Evolutionary conservation across 257 asterid species (phyloP), one percentile per base, ranked within the genome.

Genomic region (Petunia secreta): DNA sequence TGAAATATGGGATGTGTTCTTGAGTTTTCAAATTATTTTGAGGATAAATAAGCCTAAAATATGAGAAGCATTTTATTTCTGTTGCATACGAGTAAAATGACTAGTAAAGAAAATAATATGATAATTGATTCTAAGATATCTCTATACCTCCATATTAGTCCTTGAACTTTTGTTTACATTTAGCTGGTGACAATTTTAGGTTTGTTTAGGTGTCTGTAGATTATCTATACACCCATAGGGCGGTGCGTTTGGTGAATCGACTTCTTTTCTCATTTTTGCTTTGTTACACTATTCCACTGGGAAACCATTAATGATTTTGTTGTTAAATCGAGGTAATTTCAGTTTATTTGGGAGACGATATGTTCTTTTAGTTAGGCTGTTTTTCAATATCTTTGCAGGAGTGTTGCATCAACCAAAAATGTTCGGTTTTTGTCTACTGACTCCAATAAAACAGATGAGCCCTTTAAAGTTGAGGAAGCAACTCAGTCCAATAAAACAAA

Each of bases 381-480:
- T 5, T 74, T 79, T 43, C 62, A n/a, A 25, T 46, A 0, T 73
- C 38, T 69, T 48, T 69, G 62, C 90, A 83, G 89, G 84, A 75
- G 87, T 76, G 63, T 83, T 66, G 77, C 87, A 4, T 77, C 89
- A 48, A 73, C 89, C 3, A 83, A 84, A 89, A 88, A 86, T 85
- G 88, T 83, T 43, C 87, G 95, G n/a, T 84, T 84, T 82, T 75
- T 91, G 78, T 87, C 91, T 80, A 78, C 89, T 6, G 90, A 85
- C 46, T 62, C 87, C 75, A 76, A 83, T 79, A 84, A 87, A 87
- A 83, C 81, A 14, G 91, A 81, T 48, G 91, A 86, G 77, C 84
- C 88, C 6, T 78, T 86, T 34, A 95, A 86, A 80, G 91, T 89
- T 79, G 93, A 89, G 90, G 97, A 91, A 85, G 96, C 97, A 5